phyloP scores from a whole-genome alignment of 768 basidiomycete species.

The Boletus rufocinnamomeus region DNA sequence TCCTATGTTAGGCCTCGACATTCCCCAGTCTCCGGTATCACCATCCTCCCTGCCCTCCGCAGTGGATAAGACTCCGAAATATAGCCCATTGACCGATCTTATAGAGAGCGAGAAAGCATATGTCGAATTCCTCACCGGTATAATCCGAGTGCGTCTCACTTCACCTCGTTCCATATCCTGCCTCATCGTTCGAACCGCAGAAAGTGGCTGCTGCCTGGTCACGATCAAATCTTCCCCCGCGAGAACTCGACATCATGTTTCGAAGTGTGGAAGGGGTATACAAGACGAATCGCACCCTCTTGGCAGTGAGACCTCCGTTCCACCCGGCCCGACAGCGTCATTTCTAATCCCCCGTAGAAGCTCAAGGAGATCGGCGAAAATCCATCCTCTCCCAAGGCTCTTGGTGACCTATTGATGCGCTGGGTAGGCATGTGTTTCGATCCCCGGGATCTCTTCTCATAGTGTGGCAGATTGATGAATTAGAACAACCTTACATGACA shows the following conservation, averaged over 20 bases:
- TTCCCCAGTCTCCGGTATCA: conserved; percentile 25
- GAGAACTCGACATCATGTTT: conserved; percentile 92
- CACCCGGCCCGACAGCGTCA: not conserved
- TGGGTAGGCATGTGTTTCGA: conserved; percentile 65
- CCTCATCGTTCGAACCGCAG: conserved; percentile 44
- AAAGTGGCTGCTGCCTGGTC: conserved; percentile 99
- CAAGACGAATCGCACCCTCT: conserved; percentile 83
- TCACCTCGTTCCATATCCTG: not conserved
- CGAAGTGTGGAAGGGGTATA: conserved; percentile 90
- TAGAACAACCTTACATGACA: conserved; percentile 81
- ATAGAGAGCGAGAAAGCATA: conserved; percentile 92
- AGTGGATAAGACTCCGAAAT: conserved; percentile 57
- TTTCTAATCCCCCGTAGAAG: conserved; percentile 55
- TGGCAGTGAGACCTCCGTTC: conserved; percentile 49
- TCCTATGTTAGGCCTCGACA: conserved; percentile 23
- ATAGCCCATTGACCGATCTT: conserved; percentile 87
- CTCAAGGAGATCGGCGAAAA: conserved; percentile 91
- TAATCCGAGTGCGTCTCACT: conserved; percentile 76
- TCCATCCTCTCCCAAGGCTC: conserved; percentile 88
- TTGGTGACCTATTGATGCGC: conserved; percentile 95
- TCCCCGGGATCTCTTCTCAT: conserved; percentile 21
- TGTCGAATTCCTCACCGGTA: conserved; percentile 84
- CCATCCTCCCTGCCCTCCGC: conserved; percentile 27
- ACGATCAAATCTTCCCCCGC: conserved; percentile 88
- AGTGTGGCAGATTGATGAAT: conserved; percentile 76